Conservation (phyloP, 108 stramenopile species). For the Cylindrotheca closterium region DNA sequence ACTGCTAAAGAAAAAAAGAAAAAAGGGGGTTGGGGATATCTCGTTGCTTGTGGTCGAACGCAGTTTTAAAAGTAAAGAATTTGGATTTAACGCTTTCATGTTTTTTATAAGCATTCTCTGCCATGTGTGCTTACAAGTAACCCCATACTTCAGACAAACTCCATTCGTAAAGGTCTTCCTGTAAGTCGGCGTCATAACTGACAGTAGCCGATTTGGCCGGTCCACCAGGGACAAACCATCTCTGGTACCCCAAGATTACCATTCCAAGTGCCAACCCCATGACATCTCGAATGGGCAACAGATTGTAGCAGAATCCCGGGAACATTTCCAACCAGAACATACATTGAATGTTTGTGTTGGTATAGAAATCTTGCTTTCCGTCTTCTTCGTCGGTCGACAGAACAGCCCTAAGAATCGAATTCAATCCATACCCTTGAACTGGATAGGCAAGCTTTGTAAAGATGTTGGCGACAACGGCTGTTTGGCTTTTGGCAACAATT, state of each 20-base stretch:
- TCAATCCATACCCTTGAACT: constrained; percentile 35
- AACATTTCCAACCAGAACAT: not conserved
- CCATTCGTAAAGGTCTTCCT: constrained; percentile 50
- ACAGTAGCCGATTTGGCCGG: constrained; percentile 19
- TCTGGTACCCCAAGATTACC: constrained; percentile 20
- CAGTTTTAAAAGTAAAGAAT: too few relatives aligned
- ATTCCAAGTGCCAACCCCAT: constrained; percentile 8
- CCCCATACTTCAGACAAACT: too few relatives aligned
- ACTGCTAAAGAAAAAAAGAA: too few relatives aligned
- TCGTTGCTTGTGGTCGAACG: too few relatives aligned
- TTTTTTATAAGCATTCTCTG: too few relatives aligned
- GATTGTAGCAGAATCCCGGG: constrained; percentile 12
- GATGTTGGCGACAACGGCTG: not conserved
- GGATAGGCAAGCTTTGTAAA: constrained; percentile 31
- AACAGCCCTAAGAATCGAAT: constrained; percentile 38
- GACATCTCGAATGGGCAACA: constrained; percentile 24
- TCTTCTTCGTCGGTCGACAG: constrained; percentile 16
- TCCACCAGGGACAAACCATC: constrained; percentile 5
- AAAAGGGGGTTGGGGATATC: too few relatives aligned
- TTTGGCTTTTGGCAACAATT: constrained; percentile 21
- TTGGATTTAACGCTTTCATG: too few relatives aligned
- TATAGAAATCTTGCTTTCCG: constrained; percentile 19
- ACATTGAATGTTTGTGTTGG: constrained; percentile 5
- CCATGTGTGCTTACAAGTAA: too few relatives aligned
- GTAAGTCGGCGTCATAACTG: constrained; percentile 32